Conservation (phyloP, 345 rosid species). For the Trapa bicornis region DNA sequence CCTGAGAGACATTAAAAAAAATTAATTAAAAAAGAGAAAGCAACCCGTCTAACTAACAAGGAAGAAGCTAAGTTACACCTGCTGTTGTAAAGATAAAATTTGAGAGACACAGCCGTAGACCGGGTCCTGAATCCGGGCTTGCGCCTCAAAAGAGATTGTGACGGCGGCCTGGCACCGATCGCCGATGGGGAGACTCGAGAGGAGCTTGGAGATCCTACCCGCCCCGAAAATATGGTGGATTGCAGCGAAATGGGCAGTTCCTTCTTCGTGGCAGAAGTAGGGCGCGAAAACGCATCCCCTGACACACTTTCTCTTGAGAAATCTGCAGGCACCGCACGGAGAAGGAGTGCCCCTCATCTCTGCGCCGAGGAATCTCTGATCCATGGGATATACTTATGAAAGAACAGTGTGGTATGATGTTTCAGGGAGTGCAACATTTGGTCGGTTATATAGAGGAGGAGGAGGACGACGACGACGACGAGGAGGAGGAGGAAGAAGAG, state of each 20-base stretch:
- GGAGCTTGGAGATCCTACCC: constrained; percentile 80
- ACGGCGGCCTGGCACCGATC: constrained; percentile 82
- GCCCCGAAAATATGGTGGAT: constrained; percentile 96
- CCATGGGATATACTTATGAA: too few relatives aligned
- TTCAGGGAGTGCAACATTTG: too few relatives aligned
- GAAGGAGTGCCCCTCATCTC: constrained; percentile 64
- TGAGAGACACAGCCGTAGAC: constrained; percentile 93
- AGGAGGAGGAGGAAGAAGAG: too few relatives aligned
- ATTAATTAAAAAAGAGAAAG: too few relatives aligned
- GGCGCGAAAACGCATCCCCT: constrained; percentile 94
- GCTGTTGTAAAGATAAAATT: constrained; percentile 89
- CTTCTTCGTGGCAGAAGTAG: constrained; percentile 89
- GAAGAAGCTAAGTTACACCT: constrained; percentile 24
- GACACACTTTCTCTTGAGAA: constrained; percentile 81
- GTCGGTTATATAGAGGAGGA: too few relatives aligned
- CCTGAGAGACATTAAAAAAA: constrained; percentile 18
- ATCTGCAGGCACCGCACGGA: constrained; percentile 97
- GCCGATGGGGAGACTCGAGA: constrained; percentile 55
- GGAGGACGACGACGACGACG: too few relatives aligned
- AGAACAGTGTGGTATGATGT: too few relatives aligned
- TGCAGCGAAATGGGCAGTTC: constrained; percentile 80
- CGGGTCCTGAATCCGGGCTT: constrained; percentile 91
- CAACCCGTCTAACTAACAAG: not conserved
- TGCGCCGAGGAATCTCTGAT: too few relatives aligned
- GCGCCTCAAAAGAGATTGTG: constrained; percentile 94